These are phyloP conservation scores for Xylaria sp. DNA, from an alignment of 2,329 filamentous ascomycete genomes.

Conservation along the genomic window DNA sequence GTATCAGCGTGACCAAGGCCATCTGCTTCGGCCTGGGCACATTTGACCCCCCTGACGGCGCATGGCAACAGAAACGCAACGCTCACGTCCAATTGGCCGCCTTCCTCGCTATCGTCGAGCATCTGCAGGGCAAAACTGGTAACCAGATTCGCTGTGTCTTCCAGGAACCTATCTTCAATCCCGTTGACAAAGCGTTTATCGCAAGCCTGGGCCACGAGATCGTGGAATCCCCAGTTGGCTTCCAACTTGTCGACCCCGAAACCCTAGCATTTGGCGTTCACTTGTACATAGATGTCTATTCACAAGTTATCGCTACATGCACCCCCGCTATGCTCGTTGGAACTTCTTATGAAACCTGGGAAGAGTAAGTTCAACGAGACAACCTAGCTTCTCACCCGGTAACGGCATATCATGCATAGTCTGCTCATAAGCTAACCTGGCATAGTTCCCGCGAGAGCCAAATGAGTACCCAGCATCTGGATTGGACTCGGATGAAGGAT, in stretches of 20 bases:
- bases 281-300: constrained; percentile 60
- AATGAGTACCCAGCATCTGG: constrained; percentile 20
- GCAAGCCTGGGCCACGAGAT: constrained; percentile 58
- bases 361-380: constrained; percentile 47
- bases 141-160: constrained; percentile 52
- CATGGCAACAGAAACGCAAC: constrained; percentile 51
- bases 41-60: constrained; percentile 57
- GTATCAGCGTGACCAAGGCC: constrained; percentile 46
- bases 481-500: constrained; percentile 43
- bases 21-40: constrained; percentile 62
- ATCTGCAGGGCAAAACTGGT: constrained; percentile 24
- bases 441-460: background rate
- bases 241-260: constrained; percentile 51
- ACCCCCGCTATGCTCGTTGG: constrained; percentile 64
- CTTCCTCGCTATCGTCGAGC: constrained; percentile 54
- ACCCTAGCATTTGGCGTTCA: constrained; percentile 69
- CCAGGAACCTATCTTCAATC: constrained; percentile 60
- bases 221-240: constrained; percentile 58
- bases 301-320: constrained; percentile 51
- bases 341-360: constrained; percentile 58
- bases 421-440: constrained; percentile 2
- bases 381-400: background rate
- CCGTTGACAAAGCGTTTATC: constrained; percentile 58
- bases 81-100: constrained; percentile 60
- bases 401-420: background rate